Percentiles rank a stretch among this genome's conserved stretches.
Conservation (phyloP, 495 filamentous ascomycete species). For the Lasiosphaeris hirsuta region DNA sequence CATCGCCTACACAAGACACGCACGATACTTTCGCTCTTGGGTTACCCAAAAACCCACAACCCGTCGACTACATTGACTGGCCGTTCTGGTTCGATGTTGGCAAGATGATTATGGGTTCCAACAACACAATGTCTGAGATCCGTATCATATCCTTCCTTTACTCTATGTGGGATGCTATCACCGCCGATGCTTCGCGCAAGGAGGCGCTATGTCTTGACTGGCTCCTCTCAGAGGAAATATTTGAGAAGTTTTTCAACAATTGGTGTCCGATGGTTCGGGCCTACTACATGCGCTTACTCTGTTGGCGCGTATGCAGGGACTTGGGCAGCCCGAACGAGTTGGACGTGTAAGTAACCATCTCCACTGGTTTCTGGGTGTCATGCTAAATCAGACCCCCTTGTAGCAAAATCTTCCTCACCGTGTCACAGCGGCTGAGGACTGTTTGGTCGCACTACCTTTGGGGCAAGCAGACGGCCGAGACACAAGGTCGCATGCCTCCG, state of each 20-base stretch:
- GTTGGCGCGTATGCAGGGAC: constrained; percentile 86
- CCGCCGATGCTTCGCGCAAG: constrained; percentile 64
- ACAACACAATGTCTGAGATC: constrained; percentile 93
- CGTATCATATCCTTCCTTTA: constrained; percentile 85
- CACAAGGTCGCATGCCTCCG: constrained; percentile 50
- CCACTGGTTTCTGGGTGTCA: background rate
- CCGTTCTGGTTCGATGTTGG: constrained; percentile 85
- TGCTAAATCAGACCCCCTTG: constrained; percentile 21
- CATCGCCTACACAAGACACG: constrained; percentile 19
- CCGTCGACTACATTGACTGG: constrained; percentile 62
- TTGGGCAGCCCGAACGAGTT: constrained; percentile 62
- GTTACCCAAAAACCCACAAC: background rate
- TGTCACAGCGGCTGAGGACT: constrained; percentile 66
- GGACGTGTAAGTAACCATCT: constrained; percentile 60
- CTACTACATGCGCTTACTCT: constrained; percentile 90
- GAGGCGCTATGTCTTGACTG: constrained; percentile 71
- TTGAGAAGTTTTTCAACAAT: constrained; percentile 85
- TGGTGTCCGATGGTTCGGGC: constrained; percentile 99
- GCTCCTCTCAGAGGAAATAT: constrained; percentile 72
- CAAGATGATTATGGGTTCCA: constrained; percentile 76
- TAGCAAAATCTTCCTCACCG: constrained; percentile 64
- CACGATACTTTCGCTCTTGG: constrained; percentile 9
- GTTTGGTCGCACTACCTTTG: constrained; percentile 79
- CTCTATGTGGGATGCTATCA: constrained; percentile 72
- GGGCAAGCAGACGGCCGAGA: constrained; percentile 61